phyloP scores from a whole-genome alignment of 257 asterid species.

The Buddleja alternifolia region DNA sequence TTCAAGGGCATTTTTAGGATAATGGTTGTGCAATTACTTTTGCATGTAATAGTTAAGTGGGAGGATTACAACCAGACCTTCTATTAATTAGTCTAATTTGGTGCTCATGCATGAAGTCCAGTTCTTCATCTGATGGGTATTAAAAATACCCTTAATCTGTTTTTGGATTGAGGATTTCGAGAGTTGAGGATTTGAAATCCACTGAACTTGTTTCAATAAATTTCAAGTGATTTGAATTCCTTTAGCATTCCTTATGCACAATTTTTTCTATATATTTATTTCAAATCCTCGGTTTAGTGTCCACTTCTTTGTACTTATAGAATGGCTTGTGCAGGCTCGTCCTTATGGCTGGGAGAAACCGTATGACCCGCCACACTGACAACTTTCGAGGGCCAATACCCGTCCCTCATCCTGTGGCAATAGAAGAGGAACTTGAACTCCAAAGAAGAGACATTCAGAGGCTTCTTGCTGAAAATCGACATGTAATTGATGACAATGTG shows the following conservation, averaged over 20 bases:
- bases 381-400: constrained; percentile 51
- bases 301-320: not conserved
- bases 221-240: no score
- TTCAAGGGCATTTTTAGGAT: not conserved
- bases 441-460: constrained; percentile 82
- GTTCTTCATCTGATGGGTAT: not conserved
- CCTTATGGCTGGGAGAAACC: constrained; percentile 77
- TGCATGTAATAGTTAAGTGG: not conserved
- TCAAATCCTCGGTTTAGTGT: not conserved
- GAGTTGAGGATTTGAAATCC: no score
- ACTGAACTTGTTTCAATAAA: no score
- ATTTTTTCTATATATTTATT: not conserved
- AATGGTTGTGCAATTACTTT: not conserved
- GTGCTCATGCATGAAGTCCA: not conserved
- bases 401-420: constrained; percentile 59
- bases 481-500: constrained; percentile 76
- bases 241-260: not conserved
- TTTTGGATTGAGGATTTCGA: no score
- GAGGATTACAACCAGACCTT: not conserved
- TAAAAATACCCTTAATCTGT: not conserved
- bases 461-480: constrained; percentile 68
- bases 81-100: not conserved
- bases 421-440: constrained; percentile 84
- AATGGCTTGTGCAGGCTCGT: constrained; percentile 25
- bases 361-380: constrained; percentile 60